Conservation (phyloP, 1,284 basidiomycete species). For the Inonotus obliquus region DNA sequence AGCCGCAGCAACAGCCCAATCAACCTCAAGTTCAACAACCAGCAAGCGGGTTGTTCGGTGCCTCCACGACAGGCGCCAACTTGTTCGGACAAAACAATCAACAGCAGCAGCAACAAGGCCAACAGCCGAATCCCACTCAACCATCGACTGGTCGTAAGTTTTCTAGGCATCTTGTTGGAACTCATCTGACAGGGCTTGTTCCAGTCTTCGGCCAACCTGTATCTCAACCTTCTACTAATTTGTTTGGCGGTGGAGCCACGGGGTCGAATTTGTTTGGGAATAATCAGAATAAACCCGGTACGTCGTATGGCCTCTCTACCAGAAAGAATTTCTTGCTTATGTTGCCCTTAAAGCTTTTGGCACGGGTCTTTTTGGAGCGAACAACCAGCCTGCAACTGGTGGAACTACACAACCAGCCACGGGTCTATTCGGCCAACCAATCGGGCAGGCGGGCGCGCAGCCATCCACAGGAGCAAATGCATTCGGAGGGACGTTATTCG, state of each 20-base stretch:
- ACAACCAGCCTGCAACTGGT: conserved; percentile 34
- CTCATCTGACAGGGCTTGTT: neutral
- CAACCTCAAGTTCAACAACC: conserved; percentile 15
- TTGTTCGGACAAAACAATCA: conserved; percentile 31
- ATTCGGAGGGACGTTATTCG: conserved; percentile 26
- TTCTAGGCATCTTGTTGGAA: neutral
- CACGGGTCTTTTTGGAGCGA: conserved; percentile 42
- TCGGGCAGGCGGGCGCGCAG: conserved; percentile 32
- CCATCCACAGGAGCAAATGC: conserved; percentile 29
- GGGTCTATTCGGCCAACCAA: conserved; percentile 39
- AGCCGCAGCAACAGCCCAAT: conserved; percentile 6
- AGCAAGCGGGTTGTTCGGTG: conserved; percentile 22
- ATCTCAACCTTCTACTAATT: conserved; percentile 24
- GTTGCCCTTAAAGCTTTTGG: conserved; percentile 26
- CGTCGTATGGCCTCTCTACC: neutral
- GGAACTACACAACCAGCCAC: conserved; percentile 27
- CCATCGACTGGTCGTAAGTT: conserved; percentile 31
- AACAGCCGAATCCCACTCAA: conserved; percentile 28
- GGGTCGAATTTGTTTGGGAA: conserved; percentile 38
- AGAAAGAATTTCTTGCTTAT: neutral
- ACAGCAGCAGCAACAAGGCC: conserved; percentile 27
- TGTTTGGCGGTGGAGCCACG: conserved; percentile 30
- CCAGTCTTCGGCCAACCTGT: conserved; percentile 24
- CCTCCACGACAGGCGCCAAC: conserved; percentile 21
- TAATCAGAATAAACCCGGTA: conserved; percentile 24